These are phyloP conservation scores for Pyrenula massariospora DNA, from an alignment of 495 filamentous ascomycete species.

Conservation along the genomic window DNA sequence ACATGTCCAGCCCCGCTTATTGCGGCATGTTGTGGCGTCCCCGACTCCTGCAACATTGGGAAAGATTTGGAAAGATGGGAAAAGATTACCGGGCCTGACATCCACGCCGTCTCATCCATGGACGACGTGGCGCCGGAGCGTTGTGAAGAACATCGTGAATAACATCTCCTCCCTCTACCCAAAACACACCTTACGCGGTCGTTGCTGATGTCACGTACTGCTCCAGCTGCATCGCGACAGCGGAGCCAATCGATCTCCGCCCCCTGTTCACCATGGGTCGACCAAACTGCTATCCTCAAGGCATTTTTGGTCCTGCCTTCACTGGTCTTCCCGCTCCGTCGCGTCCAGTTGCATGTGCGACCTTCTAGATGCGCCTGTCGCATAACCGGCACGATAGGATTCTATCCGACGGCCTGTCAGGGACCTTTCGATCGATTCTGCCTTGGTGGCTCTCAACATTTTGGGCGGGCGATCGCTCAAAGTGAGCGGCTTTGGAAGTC, in stretches of 20 bases:
- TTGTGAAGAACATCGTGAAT: not conserved
- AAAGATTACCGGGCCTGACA: not conserved
- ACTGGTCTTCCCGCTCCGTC: not conserved
- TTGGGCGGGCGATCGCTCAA: not conserved
- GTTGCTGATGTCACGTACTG: not conserved
- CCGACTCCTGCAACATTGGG: not conserved
- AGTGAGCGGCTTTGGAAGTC: not conserved
- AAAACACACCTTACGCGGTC: not conserved
- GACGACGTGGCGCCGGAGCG: not conserved
- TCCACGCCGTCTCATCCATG: too few species aligned
- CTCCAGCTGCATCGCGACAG: not conserved
- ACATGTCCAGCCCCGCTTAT: not conserved
- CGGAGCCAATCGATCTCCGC: not conserved
- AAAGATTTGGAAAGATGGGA: too few species aligned
- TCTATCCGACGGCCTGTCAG: not conserved
- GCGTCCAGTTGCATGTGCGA: not conserved
- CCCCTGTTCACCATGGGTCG: not conserved
- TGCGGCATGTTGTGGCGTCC: not conserved
- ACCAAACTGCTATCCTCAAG: not conserved
- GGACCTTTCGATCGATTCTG: not conserved
- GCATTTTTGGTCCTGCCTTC: not conserved
- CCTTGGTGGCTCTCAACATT: not conserved
- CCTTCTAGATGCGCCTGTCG: not conserved
- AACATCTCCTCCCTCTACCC: not conserved
- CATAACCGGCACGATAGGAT: not conserved